These are phyloP conservation scores for Ramalina peruviana DNA, from an alignment of 495 filamentous ascomycete genomes.

Conservation along the genomic window DNA sequence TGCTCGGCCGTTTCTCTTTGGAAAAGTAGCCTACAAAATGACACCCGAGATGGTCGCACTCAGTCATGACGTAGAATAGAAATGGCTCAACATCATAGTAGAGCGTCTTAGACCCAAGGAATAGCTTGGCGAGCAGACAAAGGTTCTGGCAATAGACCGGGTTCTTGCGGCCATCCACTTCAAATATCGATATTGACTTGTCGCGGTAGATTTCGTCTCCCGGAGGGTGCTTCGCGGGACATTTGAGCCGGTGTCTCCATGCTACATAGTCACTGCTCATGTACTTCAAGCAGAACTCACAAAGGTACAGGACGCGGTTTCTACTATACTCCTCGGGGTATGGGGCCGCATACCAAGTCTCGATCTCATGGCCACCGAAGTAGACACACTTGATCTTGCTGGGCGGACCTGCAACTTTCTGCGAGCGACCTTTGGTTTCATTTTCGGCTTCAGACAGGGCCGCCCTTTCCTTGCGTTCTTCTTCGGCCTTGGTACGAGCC, in stretches of 20 bases:
- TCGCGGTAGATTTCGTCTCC: constrained; percentile 98
- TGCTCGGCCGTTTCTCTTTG: constrained; percentile 93
- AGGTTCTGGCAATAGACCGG: constrained; percentile 96
- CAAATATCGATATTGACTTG: constrained; percentile 83
- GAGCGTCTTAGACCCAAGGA: constrained; percentile 90
- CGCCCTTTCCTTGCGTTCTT: constrained; percentile 65
- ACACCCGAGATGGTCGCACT: constrained; percentile 82
- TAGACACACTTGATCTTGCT: constrained; percentile 98
- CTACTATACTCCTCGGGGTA: constrained; percentile 97
- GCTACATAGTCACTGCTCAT: constrained; percentile 98
- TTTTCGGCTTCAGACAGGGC: constrained; percentile 31
- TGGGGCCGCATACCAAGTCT: constrained; percentile 98
- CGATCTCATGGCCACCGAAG: constrained; percentile 92
- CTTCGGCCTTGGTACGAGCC: constrained; percentile 77
- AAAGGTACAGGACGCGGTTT: constrained; percentile 90
- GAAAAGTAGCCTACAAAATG: constrained; percentile 99
- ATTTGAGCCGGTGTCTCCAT: constrained; percentile 96
- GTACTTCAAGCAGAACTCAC: constrained; percentile 97
- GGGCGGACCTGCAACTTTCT: constrained; percentile 68
- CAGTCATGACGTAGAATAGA: constrained; percentile 95
- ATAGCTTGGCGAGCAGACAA: constrained; percentile 89
- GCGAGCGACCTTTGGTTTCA: constrained; percentile 33
- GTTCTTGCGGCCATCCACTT: constrained; percentile 93
- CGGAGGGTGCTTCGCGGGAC: constrained; percentile 86
- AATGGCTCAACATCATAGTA: constrained; percentile 99